Evolutionary conservation across 768 basidiomycete species (phyloP), one percentile per base, ranked within the genome.

Genomic region (Rhodotorula diobovata): DNA sequence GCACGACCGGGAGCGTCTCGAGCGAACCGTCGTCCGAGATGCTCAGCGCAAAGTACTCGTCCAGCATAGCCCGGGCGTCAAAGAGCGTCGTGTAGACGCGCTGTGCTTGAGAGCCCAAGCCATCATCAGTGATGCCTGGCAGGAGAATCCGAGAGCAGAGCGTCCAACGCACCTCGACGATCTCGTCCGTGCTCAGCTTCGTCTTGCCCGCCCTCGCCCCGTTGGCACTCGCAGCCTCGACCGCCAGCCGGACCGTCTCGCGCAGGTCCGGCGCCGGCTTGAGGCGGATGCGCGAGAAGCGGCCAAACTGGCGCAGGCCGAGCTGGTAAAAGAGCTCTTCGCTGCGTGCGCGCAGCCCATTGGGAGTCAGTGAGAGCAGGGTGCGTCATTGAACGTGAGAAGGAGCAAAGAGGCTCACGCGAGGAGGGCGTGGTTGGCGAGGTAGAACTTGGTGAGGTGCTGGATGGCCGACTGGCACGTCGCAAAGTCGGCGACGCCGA

Each of bases 261-360:
- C 84, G 84, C 25, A 98, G 78, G 1, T 86, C 82, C 0, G 93
- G 91, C 6, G 94, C 83, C 2, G 95, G 94, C 46, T 93, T 88
- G 5, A 98, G 84, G 71, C 87, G 88, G 61, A 97, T 81, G 32
- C 87, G 84, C 70, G 86, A 84, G 72, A 90, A 86, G 71, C 90
- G 85, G 4, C 93, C 91, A 77, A 99, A 99, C 79, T 98, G 95
- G 28, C 91, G 84, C 37, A 98, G 81, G 4, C 87, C 91, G 14
- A 99, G 85, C 78, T 99, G 96, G 80, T 96, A 97, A 80, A 98
- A 95, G 45, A 96, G 83, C 76, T 96, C 93, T 77, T 96, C 93
- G 1, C 93, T 96, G 67, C 16, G 30, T 32, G 0, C 25, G 18
- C 20, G 51, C 6, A 25, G 11, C 28, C 46, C 41, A 34, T 3